Percentiles rank a stretch among this genome's conserved stretches.
phyloP scores from a whole-genome alignment of 1,284 basidiomycete species.

The Tilletia setariae region DNA sequence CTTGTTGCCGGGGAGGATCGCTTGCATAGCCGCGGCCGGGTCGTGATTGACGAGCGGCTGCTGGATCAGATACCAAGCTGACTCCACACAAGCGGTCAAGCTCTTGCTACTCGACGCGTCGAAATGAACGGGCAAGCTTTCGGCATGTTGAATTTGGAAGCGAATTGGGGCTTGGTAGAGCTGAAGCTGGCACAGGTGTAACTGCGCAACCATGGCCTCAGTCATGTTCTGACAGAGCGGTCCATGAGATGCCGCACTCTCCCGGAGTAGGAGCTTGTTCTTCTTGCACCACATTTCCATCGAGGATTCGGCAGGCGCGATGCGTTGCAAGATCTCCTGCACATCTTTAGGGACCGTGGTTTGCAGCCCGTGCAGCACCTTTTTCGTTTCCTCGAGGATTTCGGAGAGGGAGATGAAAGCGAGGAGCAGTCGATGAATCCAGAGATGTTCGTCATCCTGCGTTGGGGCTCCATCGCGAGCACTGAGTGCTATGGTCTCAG shows the following conservation, averaged over 20 bases:
- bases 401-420: conserved; percentile 16
- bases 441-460: background rate
- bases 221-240: conserved; percentile 10
- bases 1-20: background rate
- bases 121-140: background rate
- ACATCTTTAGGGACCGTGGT: background rate
- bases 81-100: conserved; percentile 20
- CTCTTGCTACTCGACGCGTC: background rate
- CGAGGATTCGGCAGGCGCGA: background rate
- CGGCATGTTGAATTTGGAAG: background rate
- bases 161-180: conserved; percentile 17
- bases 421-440: conserved; percentile 14
- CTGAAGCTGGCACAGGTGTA: conserved; percentile 18
- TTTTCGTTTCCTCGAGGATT: conserved; percentile 13
- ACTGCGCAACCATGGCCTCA: conserved; percentile 12
- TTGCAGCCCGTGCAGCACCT: background rate
- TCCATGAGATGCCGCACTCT: conserved; percentile 3
- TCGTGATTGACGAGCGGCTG: conserved; percentile 15
- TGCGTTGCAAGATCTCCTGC: background rate
- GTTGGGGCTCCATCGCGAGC: background rate
- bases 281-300: conserved; percentile 15
- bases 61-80: conserved; percentile 19
- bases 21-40: background rate
- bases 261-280: conserved; percentile 11
- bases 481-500: background rate